Evolutionary conservation across 2,329 filamentous ascomycete genomes (phyloP).

Genomic region (Davidsoniella neocaledoniae): DNA sequence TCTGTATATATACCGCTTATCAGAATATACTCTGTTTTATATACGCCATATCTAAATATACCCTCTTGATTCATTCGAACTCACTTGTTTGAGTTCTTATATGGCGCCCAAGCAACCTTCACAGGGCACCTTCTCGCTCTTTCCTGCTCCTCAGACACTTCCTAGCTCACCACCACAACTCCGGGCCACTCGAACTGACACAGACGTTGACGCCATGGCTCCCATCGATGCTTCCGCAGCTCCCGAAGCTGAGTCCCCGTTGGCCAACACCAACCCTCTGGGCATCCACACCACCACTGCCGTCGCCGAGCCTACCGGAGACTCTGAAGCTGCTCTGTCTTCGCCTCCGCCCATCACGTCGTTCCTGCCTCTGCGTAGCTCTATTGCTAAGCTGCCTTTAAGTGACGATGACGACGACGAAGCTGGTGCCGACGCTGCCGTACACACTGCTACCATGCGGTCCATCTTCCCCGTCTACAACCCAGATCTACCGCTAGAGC

Average conservation of each 20-base stretch:
- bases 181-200: neutral
- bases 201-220: neutral
- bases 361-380: constrained; percentile 27
- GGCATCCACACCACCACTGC: neutral
- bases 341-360: constrained; percentile 3
- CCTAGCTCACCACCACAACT: constrained; percentile 7
- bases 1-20: neutral
- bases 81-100: neutral
- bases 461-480: constrained; percentile 69
- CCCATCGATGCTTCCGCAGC: constrained; percentile 2
- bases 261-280: neutral
- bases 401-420: constrained; percentile 15
- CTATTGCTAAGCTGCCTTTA: constrained; percentile 38
- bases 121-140: constrained; percentile 9
- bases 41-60: no score
- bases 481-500: constrained; percentile 44
- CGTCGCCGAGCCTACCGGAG: constrained; percentile 1
- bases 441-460: constrained; percentile 30
- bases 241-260: neutral
- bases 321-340: neutral
- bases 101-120: constrained; percentile 5
- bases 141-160: constrained; percentile 2
- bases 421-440: constrained; percentile 15
- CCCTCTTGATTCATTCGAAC: neutral
- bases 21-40: no score